Base-by-base conservation (phyloP, 352 stramenopile species). In the Phytophthora tubulina region DNA sequence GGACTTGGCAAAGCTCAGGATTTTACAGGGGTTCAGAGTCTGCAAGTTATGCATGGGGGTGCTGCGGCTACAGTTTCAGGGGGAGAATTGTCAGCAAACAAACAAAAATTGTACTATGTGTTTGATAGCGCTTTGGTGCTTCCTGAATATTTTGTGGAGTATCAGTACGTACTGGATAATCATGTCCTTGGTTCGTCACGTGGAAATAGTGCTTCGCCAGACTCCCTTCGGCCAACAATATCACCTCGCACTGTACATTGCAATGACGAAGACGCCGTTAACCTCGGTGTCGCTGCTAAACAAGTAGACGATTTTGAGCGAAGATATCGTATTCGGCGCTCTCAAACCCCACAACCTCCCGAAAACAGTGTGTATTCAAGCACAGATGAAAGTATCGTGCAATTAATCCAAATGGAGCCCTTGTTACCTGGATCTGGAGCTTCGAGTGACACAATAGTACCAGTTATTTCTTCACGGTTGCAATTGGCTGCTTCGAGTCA, bases 81-180 rank as follows among this genome's bases (percentile, higher is more conserved):
- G 13, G 63, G 58, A 6, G 70, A 77, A 55, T 15, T 31, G 6
- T 27, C 42, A 32, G 32, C 9, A 55, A 78, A 62, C 61, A 53
- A 82, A 76, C 86, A 94, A 66, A 92, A 85, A 7, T 58, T 88
- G 21, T 97, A 93, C 54, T 94, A 91, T 49, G 53, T 95, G 46
- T 91, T 96, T 54, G 90, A 97, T 76, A 86, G 86, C 32, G 79
- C 80, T 1, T 63, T 97, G 8, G 72, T 95, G 31, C 70, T 97
- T 10, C 91, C 91, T 1, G 91, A 97, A 68, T 97, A 96, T 56
- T 72, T 97, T 21, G 85, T 97, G 21, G 86, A 96, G 56, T 97
- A 92, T 57, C 72, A 95, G 35, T 97, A 94, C 53, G 45, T 48
- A 21, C 3, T 74, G n/a, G 58, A 56, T 10, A 63, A 61, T 14